Evolutionary conservation across 1,139 yeast genomes (phyloP).

Genomic region (Blastobotrys persicus): DNA sequence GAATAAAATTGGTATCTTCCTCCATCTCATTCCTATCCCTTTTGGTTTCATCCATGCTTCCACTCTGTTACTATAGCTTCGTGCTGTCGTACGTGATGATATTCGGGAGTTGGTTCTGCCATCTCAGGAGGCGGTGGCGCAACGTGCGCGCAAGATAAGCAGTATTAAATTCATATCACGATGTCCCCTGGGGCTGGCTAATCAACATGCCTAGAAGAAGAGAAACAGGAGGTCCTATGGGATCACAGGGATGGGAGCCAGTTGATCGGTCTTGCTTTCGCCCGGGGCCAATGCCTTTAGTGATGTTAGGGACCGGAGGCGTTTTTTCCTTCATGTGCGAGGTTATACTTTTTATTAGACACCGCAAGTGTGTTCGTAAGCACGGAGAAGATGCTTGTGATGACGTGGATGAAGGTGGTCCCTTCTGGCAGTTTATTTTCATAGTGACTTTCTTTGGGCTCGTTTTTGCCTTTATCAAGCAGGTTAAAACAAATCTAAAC

Average conservation of each 20-base stretch:
- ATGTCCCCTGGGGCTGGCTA: background rate
- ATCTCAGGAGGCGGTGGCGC: no score
- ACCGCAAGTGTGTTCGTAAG: conserved; percentile 7
- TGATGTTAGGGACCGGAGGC: background rate
- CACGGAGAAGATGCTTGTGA: conserved; percentile 7
- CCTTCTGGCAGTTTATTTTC: conserved; percentile 8
- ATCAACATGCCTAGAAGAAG: background rate
- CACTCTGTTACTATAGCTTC: no score
- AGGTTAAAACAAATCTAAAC: conserved; percentile 10
- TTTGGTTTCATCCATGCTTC: no score
- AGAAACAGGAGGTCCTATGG: background rate
- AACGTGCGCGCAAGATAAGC: no score
- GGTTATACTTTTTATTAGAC: background rate
- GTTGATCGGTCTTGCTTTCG: conserved; percentile 5
- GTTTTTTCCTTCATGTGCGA: conserved; percentile 2
- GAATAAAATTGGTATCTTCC: no score
- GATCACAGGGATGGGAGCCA: conserved; percentile 4
- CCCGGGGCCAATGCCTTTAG: conserved; percentile 12
- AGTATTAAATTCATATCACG: no score
- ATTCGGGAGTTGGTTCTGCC: no score
- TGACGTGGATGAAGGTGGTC: background rate
- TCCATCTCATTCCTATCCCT: no score
- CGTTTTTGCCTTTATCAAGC: conserved; percentile 1
- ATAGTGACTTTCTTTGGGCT: background rate
- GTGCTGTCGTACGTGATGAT: no score